Percentiles rank a stretch among this genome's conserved stretches.
Evolutionary conservation across 805 yeast genomes (phyloP).

Genomic region (Sugiyamaella marilandica): DNA sequence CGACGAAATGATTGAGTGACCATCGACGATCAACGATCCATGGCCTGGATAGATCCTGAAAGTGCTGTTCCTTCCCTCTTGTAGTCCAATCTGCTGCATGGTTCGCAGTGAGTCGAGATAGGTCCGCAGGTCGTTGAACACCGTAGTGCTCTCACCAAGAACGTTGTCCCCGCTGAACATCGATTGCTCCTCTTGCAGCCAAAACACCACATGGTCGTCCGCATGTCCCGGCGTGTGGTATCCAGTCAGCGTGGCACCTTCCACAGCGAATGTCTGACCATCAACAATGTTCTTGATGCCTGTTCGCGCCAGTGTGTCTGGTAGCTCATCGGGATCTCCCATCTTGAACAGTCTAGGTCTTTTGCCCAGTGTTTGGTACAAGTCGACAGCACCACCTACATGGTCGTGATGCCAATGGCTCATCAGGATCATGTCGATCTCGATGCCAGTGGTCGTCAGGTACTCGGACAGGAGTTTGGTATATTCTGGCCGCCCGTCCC

Average conservation of each 20-base stretch:
- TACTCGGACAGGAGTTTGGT: constrained; percentile 22
- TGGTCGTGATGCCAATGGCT: constrained; percentile 39
- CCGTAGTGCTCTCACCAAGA: constrained; percentile 37
- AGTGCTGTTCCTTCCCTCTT: not conserved
- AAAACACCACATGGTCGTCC: constrained; percentile 34
- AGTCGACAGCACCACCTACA: constrained; percentile 26
- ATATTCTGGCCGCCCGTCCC: constrained; percentile 32
- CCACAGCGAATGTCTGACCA: constrained; percentile 25
- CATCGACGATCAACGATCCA: constrained; percentile 32
- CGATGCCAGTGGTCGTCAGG: constrained; percentile 21
- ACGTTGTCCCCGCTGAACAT: constrained; percentile 36
- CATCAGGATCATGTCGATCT: constrained; percentile 28
- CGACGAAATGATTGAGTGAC: constrained; percentile 27
- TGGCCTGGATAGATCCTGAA: constrained; percentile 35
- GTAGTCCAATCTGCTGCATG: constrained; percentile 23
- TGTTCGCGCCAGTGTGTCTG: not conserved
- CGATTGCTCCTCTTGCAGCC: constrained; percentile 32
- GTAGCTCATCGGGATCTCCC: constrained; percentile 5
- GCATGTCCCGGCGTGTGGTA: constrained; percentile 37
- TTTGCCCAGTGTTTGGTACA: constrained; percentile 12
- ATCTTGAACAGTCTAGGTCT: constrained; percentile 6
- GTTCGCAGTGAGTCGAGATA: constrained; percentile 30
- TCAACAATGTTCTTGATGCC: constrained; percentile 20
- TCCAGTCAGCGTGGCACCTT: constrained; percentile 29
- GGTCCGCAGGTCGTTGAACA: constrained; percentile 29